Conservation (phyloP, 305 asterid genomes). For the Solanum hybrid region DNA sequence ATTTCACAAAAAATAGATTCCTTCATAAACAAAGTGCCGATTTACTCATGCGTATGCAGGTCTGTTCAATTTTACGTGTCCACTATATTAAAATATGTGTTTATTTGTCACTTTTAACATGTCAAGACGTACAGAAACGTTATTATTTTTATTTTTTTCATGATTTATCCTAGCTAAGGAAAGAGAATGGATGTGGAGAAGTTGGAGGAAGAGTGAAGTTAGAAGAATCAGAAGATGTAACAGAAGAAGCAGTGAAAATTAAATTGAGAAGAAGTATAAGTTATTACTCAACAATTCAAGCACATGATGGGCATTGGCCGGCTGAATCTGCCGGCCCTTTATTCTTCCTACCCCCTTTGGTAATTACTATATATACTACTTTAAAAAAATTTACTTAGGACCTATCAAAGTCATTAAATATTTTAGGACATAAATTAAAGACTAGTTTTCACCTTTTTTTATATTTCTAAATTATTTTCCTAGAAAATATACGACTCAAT, state of each 20-base stretch:
- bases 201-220: slow-evolving; percentile 2
- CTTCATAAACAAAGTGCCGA: slow-evolving; percentile 5
- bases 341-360: slow-evolving; percentile 15
- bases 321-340: slow-evolving; percentile 27
- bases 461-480: too few relatives aligned
- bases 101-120: too few relatives aligned
- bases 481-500: neutral
- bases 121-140: neutral
- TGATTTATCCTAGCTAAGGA: slow-evolving; percentile 8
- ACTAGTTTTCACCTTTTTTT: too few relatives aligned
- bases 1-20: slow-evolving; percentile 22
- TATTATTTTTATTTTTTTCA: neutral
- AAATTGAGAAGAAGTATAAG: slow-evolving; percentile 10
- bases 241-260: slow-evolving; percentile 13
- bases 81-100: too few relatives aligned
- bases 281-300: slow-evolving; percentile 20
- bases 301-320: slow-evolving; percentile 36
- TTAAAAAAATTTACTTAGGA: too few relatives aligned
- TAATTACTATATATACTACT: neutral
- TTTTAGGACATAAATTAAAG: neutral
- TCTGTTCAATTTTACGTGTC: neutral
- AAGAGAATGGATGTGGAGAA: slow-evolving; percentile 13
- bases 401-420: neutral
- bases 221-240: slow-evolving; percentile 4
- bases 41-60: slow-evolving; percentile 30